phyloP scores from a whole-genome alignment of 345 rosid genomes.

The Toxicodendron radicans region DNA sequence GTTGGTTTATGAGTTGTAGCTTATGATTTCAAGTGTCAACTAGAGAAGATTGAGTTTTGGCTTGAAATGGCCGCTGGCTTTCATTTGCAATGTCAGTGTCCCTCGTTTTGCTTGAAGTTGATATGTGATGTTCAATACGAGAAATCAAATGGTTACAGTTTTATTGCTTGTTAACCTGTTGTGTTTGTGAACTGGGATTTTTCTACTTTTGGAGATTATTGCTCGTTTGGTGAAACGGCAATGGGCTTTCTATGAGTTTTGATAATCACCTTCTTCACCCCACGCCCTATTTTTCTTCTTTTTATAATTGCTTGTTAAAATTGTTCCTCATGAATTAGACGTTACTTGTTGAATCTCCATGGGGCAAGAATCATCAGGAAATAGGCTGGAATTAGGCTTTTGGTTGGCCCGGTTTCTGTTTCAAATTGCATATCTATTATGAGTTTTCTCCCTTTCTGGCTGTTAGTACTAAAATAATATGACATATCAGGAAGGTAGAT shows the following conservation, averaged over 20 bases:
- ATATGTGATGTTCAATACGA: not conserved
- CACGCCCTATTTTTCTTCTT: not conserved
- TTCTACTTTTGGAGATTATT: not conserved
- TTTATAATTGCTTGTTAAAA: not conserved
- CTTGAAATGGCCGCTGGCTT: constrained; percentile 12
- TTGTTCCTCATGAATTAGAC: not conserved
- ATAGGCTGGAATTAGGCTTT: constrained; percentile 18
- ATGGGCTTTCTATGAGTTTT: not conserved
- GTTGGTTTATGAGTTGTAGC: not conserved
- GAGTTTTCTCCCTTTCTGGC: not conserved
- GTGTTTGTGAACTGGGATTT: constrained; percentile 5
- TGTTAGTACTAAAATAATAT: not conserved
- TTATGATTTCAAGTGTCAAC: not conserved
- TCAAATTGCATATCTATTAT: not conserved
- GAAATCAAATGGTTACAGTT: constrained; percentile 8
- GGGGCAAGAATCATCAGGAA: constrained; percentile 1
- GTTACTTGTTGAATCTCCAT: not conserved
- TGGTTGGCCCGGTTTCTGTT: constrained; percentile 10
- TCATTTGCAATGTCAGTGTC: constrained; percentile 11
- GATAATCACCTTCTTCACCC: not conserved
- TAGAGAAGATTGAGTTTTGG: constrained; percentile 4
- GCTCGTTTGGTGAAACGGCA: not conserved
- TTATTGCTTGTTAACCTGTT: not conserved
- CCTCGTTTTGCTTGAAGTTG: constrained; percentile 9
- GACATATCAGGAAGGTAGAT: not conserved